Conservation (phyloP, 176 grass and related monocot genomes). For the Avena atlantica region DNA sequence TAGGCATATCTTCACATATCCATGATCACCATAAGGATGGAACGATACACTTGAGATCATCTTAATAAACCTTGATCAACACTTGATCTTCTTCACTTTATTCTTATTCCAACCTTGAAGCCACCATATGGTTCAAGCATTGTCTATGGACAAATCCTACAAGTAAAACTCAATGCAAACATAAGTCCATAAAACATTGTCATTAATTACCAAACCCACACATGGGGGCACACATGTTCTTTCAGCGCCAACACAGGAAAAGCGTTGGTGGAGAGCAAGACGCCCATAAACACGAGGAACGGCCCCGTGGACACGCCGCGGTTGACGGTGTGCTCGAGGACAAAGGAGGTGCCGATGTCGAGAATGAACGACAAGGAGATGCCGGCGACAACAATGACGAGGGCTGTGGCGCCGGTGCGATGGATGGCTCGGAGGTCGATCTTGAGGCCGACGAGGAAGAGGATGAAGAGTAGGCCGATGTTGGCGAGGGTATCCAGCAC, state of each 20-base stretch:
- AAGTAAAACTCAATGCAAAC: no score
- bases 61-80: no score
- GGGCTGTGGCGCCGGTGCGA: conserved; percentile 53
- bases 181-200: no score
- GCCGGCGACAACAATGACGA: conserved; percentile 60
- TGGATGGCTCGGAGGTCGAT: conserved; percentile 64
- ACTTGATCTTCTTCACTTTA: no score
- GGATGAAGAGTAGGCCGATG: conserved; percentile 75
- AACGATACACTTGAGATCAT: no score
- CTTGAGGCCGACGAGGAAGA: conserved; percentile 74
- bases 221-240: no score
- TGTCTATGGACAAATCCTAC: no score
- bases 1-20: no score
- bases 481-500: conserved; percentile 74
- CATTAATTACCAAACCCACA: no score
- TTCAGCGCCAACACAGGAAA: conserved; percentile 72
- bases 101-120: no score
- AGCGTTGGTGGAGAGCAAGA: conserved; percentile 72
- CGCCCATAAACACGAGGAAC: conserved; percentile 78
- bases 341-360: conserved; percentile 61
- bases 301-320: conserved; percentile 43
- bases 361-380: conserved; percentile 68
- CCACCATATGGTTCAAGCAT: no score
- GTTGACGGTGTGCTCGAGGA: conserved; percentile 48
- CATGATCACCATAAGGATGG: no score